These are phyloP conservation scores for Hypericum androsaemum DNA, from an alignment of 345 rosid species.

Conservation along the genomic window DNA sequence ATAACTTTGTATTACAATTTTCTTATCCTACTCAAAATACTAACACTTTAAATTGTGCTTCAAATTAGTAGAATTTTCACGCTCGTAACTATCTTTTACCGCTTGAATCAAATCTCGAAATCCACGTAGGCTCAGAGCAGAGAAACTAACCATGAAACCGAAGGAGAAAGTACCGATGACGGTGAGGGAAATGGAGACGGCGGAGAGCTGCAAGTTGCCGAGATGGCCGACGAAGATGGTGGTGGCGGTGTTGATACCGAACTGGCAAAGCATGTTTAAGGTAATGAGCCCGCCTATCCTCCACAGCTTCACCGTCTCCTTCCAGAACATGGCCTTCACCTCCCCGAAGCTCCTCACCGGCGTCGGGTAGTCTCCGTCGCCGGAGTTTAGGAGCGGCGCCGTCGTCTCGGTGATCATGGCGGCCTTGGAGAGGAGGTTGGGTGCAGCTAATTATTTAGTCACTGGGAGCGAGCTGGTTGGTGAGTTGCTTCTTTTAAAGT, in stretches of 20 bases:
- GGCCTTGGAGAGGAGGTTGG: too few relatives aligned
- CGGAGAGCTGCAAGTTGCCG: slow-evolving; percentile 59
- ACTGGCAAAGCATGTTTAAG: slow-evolving; percentile 43
- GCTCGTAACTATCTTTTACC: too few relatives aligned
- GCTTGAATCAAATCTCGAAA: too few relatives aligned
- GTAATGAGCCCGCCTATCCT: slow-evolving; percentile 49
- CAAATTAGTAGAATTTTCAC: too few relatives aligned
- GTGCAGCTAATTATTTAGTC: too few relatives aligned
- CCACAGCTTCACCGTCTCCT: slow-evolving; percentile 53
- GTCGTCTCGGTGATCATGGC: neutral
- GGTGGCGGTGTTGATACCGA: slow-evolving; percentile 41
- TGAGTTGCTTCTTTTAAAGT: too few relatives aligned
- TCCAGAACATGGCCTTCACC: slow-evolving; percentile 28
- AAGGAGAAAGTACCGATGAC: slow-evolving; percentile 66
- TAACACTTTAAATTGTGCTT: too few relatives aligned
- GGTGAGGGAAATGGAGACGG: slow-evolving; percentile 54
- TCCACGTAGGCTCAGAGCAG: too few relatives aligned
- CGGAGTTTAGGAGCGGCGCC: neutral
- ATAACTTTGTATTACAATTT: too few relatives aligned
- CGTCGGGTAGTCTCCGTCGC: slow-evolving; percentile 29
- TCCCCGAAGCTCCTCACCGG: slow-evolving; percentile 36
- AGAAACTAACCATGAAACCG: slow-evolving; percentile 49
- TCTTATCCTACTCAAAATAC: too few relatives aligned
- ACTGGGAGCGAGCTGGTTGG: too few relatives aligned
- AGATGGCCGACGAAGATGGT: slow-evolving; percentile 60